A percentile compares a stretch with the other conserved stretches of the same genome.
phyloP scores from a whole-genome alignment of 2,329 filamentous ascomycete genomes.

The Sporothrix schenckii region DNA sequence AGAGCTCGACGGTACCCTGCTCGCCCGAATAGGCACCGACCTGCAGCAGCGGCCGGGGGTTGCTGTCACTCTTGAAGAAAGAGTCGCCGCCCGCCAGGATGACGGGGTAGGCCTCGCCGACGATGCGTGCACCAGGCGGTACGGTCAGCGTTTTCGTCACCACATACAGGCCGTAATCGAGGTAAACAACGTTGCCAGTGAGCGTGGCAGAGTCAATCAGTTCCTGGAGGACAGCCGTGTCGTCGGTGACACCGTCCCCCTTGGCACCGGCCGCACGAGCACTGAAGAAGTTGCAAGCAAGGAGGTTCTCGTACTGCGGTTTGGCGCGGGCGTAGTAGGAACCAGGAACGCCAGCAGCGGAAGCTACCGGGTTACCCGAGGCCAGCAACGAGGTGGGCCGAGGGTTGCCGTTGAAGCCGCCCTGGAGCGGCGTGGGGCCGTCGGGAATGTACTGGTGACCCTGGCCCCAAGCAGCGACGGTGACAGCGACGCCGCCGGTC shows the following conservation, averaged over 20 bases:
- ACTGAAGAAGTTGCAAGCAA: conserved; percentile 61
- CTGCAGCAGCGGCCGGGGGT: conserved; percentile 65
- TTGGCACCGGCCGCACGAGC: conserved; percentile 43
- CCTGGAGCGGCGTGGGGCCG: conserved; percentile 52
- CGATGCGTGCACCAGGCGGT: conserved; percentile 53
- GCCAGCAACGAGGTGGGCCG: conserved; percentile 57
- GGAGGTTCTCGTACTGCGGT: conserved; percentile 67
- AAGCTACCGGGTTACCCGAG: neutral
- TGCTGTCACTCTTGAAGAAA: conserved; percentile 60
- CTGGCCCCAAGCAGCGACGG: conserved; percentile 66
- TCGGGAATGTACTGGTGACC: conserved; percentile 63
- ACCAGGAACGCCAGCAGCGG: conserved; percentile 38
- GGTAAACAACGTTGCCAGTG: conserved; percentile 56
- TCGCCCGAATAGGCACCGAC: conserved; percentile 62
- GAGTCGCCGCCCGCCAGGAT: conserved; percentile 45
- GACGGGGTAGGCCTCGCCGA: conserved; percentile 56
- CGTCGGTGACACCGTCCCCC: conserved; percentile 61
- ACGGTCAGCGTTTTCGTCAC: conserved; percentile 53
- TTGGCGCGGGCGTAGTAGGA: conserved; percentile 67
- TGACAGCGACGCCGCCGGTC: conserved; percentile 49
- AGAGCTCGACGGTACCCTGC: conserved; percentile 66
- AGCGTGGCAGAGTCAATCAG: conserved; percentile 57
- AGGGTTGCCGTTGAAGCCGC: conserved; percentile 49
- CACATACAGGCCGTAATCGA: conserved; percentile 60
- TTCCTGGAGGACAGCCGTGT: conserved; percentile 61